Base-by-base conservation (phyloP, 179 eudicot species). In the Spergularia azorica region DNA sequence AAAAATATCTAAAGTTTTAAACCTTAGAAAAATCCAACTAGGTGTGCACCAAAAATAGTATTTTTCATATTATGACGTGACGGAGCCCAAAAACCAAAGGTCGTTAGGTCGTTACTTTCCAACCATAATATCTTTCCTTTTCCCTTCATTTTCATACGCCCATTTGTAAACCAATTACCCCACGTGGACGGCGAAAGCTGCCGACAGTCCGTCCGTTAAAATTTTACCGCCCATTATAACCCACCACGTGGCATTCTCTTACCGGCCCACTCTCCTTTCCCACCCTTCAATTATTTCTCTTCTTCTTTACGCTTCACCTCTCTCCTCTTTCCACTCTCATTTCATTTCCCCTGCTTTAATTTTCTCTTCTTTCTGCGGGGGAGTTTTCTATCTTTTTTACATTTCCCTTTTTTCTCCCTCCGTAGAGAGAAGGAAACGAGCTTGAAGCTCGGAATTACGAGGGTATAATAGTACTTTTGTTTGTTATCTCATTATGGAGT, bases 151-250 rank as follows among this genome's bases (percentile, higher is more conserved):
- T 17, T 6, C 36, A 50, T 52, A 10, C 59, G 15, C 32, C 16
- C 63, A 56, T 71, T 55, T 71, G 7, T 36, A 16, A 16, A 20
- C 48, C 32, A 71, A 61, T 2, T 26, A 10, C 68, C 67, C 67
- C 73, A 80, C 79, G 69, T 55, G 72, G 71, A 70, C 66, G 16
- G 54, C 6, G 63, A 75, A 21, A 14, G 65, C 65, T 26, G 72
- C 83, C 83, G 83, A 80, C 83, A 75, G 76, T 70, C n/a, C 14
- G 32, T 55, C 56, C 14, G 38, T 39, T 43, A 71, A 8, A 66
- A 9, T 62, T n/a, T 15, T 56, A 16, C 21, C 3, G 5, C 14
- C 60, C 39, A 41, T 55, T 26, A 21, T 43, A n/a, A 66, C 55
- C 21, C 0, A 67, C n/a, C 61, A 79, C 81, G 77, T 79, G 81